Evolutionary conservation across 371 early-diverging fungal species (phyloP).

Genomic region (Dichotomocladium elegans): DNA sequence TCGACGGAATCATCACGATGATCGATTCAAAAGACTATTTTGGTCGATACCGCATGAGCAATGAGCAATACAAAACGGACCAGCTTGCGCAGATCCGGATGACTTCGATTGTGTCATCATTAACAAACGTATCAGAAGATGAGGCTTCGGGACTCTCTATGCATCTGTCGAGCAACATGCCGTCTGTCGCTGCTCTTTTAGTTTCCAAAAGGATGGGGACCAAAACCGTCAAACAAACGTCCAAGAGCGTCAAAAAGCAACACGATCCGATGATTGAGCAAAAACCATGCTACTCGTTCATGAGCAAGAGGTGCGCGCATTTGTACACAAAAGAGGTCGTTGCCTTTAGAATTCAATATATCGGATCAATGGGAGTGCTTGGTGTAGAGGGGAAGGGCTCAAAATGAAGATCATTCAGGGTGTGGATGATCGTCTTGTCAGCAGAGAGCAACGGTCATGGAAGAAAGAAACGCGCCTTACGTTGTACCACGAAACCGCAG

Average conservation of each 20-base stretch:
- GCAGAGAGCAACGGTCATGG: slow-evolving; percentile 21
- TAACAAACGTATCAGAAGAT: too few relatives aligned
- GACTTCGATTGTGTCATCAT: slow-evolving; percentile 27
- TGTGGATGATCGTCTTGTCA: slow-evolving; percentile 14
- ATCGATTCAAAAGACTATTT: slow-evolving; percentile 27
- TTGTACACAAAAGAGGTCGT: slow-evolving; percentile 10
- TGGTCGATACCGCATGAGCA: slow-evolving; percentile 1
- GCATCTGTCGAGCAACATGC: too few relatives aligned
- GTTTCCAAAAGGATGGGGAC: slow-evolving; percentile 8
- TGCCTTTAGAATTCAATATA: slow-evolving; percentile 11
- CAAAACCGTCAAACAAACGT: neutral
- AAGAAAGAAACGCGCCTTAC: too few relatives aligned
- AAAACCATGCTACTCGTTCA: slow-evolving; percentile 22
- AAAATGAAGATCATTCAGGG: slow-evolving; percentile 28
- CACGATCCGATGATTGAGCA: slow-evolving; percentile 32
- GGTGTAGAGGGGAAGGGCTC: slow-evolving; percentile 10
- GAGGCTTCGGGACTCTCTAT: too few relatives aligned
- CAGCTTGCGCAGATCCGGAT: slow-evolving; percentile 27
- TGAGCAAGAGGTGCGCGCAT: slow-evolving; percentile 6
- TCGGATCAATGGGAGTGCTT: slow-evolving; percentile 30
- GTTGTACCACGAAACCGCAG: too few relatives aligned
- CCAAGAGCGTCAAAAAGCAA: slow-evolving; percentile 14
- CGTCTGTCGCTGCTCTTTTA: too few relatives aligned
- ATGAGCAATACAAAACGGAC: slow-evolving; percentile 36
- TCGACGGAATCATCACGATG: slow-evolving; percentile 28